phyloP scores from a whole-genome alignment of 768 basidiomycete species.

The Lentinus tigrinus region DNA sequence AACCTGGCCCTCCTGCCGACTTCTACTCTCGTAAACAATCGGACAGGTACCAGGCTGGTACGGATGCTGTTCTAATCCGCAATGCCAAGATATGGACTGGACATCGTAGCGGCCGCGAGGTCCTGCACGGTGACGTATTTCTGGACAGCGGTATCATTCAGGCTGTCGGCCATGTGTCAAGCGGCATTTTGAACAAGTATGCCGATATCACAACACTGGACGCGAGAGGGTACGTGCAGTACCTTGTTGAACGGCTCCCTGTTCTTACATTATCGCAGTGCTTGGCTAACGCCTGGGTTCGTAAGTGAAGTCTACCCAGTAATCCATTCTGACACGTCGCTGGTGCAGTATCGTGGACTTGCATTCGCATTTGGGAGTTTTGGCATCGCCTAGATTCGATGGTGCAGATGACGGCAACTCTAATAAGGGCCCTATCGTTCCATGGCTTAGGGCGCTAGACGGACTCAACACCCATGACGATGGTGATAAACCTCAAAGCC shows the following conservation, averaged over 20 bases:
- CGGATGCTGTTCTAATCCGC: constrained; percentile 51
- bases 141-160: constrained; percentile 65
- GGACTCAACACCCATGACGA: constrained; percentile 74
- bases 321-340: neutral
- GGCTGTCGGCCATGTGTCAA: constrained; percentile 41
- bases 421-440: constrained; percentile 45
- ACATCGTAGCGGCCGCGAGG: constrained; percentile 49
- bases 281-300: constrained; percentile 63
- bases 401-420: constrained; percentile 61
- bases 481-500: constrained; percentile 17
- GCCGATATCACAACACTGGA: constrained; percentile 43
- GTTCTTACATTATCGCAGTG: constrained; percentile 31
- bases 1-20: constrained; percentile 37
- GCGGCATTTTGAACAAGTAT: neutral
- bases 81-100: constrained; percentile 86
- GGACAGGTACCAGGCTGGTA: constrained; percentile 56
- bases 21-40: constrained; percentile 38
- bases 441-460: constrained; percentile 70
- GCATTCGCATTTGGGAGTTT: constrained; percentile 58
- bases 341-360: constrained; percentile 46
- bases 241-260: neutral
- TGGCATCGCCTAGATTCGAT: constrained; percentile 18
- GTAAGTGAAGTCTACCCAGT: neutral
- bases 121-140: constrained; percentile 58
- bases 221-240: constrained; percentile 35